phyloP scores from a whole-genome alignment of 768 basidiomycete species.

The Pleurotus citrinopileatus region DNA sequence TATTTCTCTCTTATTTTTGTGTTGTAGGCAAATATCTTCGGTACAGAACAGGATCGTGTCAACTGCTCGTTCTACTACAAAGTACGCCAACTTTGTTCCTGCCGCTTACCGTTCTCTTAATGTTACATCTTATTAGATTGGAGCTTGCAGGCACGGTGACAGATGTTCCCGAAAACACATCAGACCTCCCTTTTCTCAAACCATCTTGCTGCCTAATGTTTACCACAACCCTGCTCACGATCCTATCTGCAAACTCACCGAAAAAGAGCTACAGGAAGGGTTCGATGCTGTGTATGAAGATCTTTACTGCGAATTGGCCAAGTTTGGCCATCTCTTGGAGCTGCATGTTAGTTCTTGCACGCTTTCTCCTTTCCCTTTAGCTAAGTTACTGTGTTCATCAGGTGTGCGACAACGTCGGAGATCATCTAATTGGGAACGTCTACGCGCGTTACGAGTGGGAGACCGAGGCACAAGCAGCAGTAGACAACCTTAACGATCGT shows the following conservation, averaged over 20 bases:
- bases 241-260: constrained; percentile 82
- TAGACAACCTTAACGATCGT: constrained; percentile 89
- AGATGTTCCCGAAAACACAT: constrained; percentile 98
- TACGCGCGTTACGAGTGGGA: constrained; percentile 99
- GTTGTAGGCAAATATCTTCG: constrained; percentile 87
- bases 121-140: constrained; percentile 62
- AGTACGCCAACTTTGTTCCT: constrained; percentile 37
- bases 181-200: constrained; percentile 95
- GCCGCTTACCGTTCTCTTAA: background rate
- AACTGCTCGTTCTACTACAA: constrained; percentile 99
- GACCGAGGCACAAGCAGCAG: constrained; percentile 91
- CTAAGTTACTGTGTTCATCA: constrained; percentile 23
- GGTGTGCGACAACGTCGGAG: constrained; percentile 99
- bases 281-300: constrained; percentile 96
- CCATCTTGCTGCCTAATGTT: constrained; percentile 93
- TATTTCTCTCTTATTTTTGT: background rate
- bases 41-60: constrained; percentile 92
- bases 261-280: constrained; percentile 86
- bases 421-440: constrained; percentile 96
- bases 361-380: background rate
- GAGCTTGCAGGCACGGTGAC: constrained; percentile 97
- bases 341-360: constrained; percentile 67
- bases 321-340: constrained; percentile 94
- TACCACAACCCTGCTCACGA: constrained; percentile 98
- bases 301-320: constrained; percentile 89